A percentile compares a stretch with the other conserved stretches of the same genome.
These are phyloP conservation scores for Rhodomyrtus psidioides DNA, from an alignment of 441 rosid species.

Conservation along the genomic window DNA sequence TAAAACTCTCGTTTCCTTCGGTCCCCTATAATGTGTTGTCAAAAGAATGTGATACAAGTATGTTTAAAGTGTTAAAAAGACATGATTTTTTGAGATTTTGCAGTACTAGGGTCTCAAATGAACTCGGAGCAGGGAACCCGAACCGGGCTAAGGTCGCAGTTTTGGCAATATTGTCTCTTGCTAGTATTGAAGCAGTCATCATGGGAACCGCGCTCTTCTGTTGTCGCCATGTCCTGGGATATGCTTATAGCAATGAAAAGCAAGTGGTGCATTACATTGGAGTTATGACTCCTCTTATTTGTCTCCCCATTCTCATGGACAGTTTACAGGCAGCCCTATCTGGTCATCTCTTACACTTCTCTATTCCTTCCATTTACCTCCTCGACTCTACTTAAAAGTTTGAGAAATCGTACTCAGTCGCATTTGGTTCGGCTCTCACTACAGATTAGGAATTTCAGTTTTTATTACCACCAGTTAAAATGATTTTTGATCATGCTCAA, in stretches of 20 bases:
- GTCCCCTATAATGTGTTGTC: not conserved
- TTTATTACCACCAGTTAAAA: not conserved
- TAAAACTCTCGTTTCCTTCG: not conserved
- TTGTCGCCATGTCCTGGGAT: constrained; percentile 28
- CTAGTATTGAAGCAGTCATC: constrained; percentile 21
- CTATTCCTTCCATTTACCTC: not conserved
- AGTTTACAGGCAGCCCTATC: constrained; percentile 37
- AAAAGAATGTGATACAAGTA: not conserved
- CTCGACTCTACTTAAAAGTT: not conserved
- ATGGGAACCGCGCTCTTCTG: constrained; percentile 25
- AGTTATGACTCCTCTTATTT: constrained; percentile 31
- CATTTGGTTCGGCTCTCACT: not conserved
- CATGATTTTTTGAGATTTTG: not conserved
- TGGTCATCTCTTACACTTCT: constrained; percentile 19
- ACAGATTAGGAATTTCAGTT: not conserved
- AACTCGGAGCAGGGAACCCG: constrained; percentile 45
- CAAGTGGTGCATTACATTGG: constrained; percentile 32
- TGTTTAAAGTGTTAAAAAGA: not conserved
- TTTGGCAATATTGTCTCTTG: constrained; percentile 13
- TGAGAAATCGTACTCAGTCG: not conserved
- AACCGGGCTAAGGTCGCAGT: constrained; percentile 31
- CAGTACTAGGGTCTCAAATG: constrained; percentile 54
- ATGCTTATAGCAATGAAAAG: constrained; percentile 29
- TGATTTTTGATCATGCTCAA: not conserved
- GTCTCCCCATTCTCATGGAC: constrained; percentile 27